Conservation (phyloP, 202 grass and related monocot genomes). For the Carex sylvatica region DNA sequence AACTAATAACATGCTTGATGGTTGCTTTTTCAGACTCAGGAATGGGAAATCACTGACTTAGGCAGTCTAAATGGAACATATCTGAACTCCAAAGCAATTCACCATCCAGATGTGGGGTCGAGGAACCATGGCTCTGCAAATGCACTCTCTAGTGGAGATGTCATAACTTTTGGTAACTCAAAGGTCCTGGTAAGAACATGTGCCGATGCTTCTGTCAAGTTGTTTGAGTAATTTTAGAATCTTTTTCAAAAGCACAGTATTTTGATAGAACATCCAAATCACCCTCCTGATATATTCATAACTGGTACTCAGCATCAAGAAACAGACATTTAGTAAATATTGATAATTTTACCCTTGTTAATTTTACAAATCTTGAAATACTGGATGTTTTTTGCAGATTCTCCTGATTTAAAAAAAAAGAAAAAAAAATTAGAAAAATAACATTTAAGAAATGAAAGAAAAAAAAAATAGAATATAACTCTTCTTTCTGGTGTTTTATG, state of each 20-base stretch:
- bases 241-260: not conserved
- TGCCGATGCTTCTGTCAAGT: not conserved
- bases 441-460: not conserved
- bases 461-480: conserved; percentile 3
- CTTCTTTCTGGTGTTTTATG: not conserved
- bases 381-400: not conserved
- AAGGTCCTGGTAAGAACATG: conserved; percentile 55
- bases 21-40: conserved; percentile 44
- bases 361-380: conserved; percentile 6
- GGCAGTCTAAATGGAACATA: conserved; percentile 92
- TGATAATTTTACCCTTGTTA: not conserved
- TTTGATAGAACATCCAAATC: conserved; percentile 5
- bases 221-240: not conserved
- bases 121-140: conserved; percentile 51
- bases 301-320: not conserved
- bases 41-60: conserved; percentile 85
- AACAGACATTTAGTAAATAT: not conserved
- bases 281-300: not conserved
- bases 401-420: not conserved
- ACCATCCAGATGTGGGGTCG: conserved; percentile 55
- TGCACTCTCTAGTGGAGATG: conserved; percentile 77
- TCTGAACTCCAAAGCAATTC: conserved; percentile 55
- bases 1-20: not conserved
- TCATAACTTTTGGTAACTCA: conserved; percentile 68
- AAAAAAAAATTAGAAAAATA: not conserved